Base-by-base conservation (phyloP, 2,329 filamentous ascomycete species). In the Aspergillus jensenii region DNA sequence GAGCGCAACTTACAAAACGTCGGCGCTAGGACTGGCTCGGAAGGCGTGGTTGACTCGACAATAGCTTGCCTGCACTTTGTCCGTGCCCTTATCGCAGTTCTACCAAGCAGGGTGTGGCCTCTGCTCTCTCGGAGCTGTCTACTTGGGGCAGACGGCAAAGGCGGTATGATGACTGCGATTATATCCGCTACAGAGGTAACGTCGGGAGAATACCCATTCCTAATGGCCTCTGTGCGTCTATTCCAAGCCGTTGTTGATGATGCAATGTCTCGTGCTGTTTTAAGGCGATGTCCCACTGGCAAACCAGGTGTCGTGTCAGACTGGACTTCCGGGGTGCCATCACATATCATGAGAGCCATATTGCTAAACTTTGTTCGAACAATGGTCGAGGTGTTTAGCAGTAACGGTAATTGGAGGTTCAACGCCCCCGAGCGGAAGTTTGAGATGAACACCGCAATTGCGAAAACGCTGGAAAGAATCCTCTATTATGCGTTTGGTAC, bases 101-200 rank as follows among this genome's bases (percentile, higher is more conserved):
- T 89, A 52, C 93, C 95, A 0, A 90, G 89, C 56, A 84, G 93
- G 59, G 87, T 96, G 6, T 98, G 95, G 93, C 92, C 93, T 3
- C 90, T 93, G 71, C 83, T 99, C 67, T 86, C 88, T 3, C 87
- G 91, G 57, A 96, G 91, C 71, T 86, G 88, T 61, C 79, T 99
- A 17, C 81, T 99, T 46, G 89, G 90, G 65, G 84, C 87, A 6
- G 88, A 91, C 64, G 87, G 90, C 9, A 88, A 87, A 61, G 87
- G 87, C 14, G 90, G 91, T 11, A 87, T 89, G 60, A 82, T 99
- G 60, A 85, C 88, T 40, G 86, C 86, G 50, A 87, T 98, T 52
- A 84, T 96, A 3, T 90, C 90, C n/a, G 88, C 86, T 23, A 84
- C 92, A 3, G 95, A 99, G 69, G 83, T 96, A 56, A 85, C 90